Base-by-base conservation (phyloP, 176 grass and related monocot genomes). In the Triticum monococcum region DNA sequence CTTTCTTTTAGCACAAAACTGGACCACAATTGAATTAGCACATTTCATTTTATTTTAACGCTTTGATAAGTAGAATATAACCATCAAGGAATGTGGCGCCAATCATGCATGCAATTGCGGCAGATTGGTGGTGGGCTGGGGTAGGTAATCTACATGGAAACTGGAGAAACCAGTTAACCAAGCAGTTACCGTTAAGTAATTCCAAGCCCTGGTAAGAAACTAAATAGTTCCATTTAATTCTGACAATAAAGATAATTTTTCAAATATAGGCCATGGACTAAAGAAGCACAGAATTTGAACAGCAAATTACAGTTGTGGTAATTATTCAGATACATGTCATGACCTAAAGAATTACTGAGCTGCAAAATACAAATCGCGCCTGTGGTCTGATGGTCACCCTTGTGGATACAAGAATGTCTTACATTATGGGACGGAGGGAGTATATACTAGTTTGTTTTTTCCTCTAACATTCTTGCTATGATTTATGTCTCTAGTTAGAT, bases 401-500 rank as follows among this genome's bases (percentile, higher is more conserved):
- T 71, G 38, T n/a, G 36, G 18, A 45, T 46, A 13, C 43, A 46
- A 46, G 12, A 46, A 46, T 12, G 12, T 46, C 43, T 46, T 46
- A 46, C 43, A 46, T 46, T 46, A 46, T 46, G 43, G 43, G 43
- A 46, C 12, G 43, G 43, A 46, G 43, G 43, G 43, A 46, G 43
- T 46, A 13, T 46, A 72, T 72, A 25, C 46, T 32, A 18, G 2
- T 60, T 68, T 25, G 5, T 60, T 67, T 76, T 38, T 10, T 61
- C 57, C 1, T 46, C 18, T 25, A 64, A 37, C 35, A 45, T 32
- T 84, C 40, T 37, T 68, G 36, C 28, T 14, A 81, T 12, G 3
- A 54, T 50, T 50, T 82, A 70, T 48, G 37, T 54, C 52, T 77
- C 81, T 23, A 72, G 36, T 72, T 72, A 77, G 36, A 76, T 50